Evolutionary conservation across 139 green algal species (phyloP), one percentile per base, ranked within the genome.

Genomic region (Chlamydomonas sphaeroides): DNA sequence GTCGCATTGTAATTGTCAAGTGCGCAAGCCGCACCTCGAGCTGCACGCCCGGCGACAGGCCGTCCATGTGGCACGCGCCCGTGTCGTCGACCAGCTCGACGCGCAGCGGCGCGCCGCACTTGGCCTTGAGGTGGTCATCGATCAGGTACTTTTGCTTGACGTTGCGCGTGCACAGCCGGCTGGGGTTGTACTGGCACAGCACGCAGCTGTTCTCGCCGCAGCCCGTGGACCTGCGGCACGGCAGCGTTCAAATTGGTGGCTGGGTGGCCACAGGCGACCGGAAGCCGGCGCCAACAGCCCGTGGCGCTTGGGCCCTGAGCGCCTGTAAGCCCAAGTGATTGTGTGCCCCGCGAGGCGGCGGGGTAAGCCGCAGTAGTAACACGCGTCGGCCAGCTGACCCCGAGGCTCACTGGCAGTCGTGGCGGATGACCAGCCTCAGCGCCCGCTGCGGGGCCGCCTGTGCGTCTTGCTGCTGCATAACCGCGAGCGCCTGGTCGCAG

Each of bases 101-200:
- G 1, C 90, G 86, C 39, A 93, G 78, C 39, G 78, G 85, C 25
- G 90, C 87, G 17, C 81, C 59, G 69, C 90, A 93, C 79, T 93
- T 93, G 56, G 90, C 90, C 20, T 72, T 75, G 35, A 93, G 75
- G 73, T 93, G 87, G 84, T 93, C 90, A 39, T 93, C 90, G 48
- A 93, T 93, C 18, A 93, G 88, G 78, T 93, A 93, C 79, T 93
- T 93, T 35, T 82, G 67, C 82, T 92, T 92, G 23, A 93, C 69
- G 75, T 93, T 93, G 73, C 90, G 86, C 62, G 89, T 92, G 88
- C 90, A 93, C 51, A 93, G 87, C 63, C 90, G 86, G 78, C 84
- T 91, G 61, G 90, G 90, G 85, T 93, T 93, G 88, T 85, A 93
- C 84, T 92, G 84, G 76, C 90, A 93, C 65, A 93, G 82, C 38